phyloP scores from a whole-genome alignment of 106 monocot genomes.

The Acorus gramineus region DNA sequence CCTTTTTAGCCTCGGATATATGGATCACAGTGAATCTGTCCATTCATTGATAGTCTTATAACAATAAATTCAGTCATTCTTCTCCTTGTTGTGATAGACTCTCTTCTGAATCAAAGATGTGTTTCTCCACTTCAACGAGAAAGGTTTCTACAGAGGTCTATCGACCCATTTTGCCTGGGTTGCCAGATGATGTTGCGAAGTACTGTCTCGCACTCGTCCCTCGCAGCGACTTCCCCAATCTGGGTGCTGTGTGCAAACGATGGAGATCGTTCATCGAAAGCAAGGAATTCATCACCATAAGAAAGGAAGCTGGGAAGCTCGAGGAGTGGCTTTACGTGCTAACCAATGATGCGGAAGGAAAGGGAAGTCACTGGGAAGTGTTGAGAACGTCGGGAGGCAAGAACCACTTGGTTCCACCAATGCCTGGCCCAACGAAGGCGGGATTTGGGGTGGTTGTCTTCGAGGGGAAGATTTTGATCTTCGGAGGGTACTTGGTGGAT shows the following conservation, averaged over 20 bases:
- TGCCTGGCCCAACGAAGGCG: constrained; percentile 70
- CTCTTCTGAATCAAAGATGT: constrained; percentile 23
- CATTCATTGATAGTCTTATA: background rate
- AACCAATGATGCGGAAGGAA: constrained; percentile 44
- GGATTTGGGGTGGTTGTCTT: constrained; percentile 72
- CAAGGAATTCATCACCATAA: constrained; percentile 58
- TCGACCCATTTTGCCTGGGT: constrained; percentile 56
- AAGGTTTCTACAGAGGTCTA: constrained; percentile 19
- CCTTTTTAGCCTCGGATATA: constrained; percentile 16
- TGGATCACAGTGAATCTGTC: background rate
- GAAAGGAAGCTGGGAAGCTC: constrained; percentile 58
- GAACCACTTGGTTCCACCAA: constrained; percentile 33
- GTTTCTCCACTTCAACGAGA: constrained; percentile 16
- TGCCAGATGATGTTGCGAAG: constrained; percentile 84
- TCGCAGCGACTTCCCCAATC: constrained; percentile 31
- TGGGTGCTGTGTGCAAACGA: constrained; percentile 65
- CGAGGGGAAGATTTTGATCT: constrained; percentile 64
- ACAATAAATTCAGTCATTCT: constrained; percentile 15
- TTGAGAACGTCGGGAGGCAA: constrained; percentile 17
- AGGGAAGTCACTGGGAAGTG: constrained; percentile 73
- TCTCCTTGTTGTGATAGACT: constrained; percentile 9
- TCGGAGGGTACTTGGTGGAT: constrained; percentile 51
- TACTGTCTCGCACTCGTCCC: constrained; percentile 78
- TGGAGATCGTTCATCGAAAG: constrained; percentile 76
- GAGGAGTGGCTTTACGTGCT: constrained; percentile 83